Base-by-base conservation (phyloP, 441 rosid species). In the Hura crepitans region DNA sequence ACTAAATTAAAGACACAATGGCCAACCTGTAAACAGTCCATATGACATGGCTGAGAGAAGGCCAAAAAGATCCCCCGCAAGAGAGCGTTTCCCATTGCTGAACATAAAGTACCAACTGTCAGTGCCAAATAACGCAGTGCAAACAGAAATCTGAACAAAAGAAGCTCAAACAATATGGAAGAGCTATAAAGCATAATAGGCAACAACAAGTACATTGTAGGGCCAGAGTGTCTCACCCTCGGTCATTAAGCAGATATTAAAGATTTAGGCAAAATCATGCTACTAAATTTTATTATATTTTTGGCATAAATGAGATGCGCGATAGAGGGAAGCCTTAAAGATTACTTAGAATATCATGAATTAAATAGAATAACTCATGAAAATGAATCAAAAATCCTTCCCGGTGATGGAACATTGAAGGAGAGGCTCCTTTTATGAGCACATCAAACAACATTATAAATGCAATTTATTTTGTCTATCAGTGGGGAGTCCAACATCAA, bases 21-120 rank as follows among this genome's bases (percentile, higher is more conserved):
- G 8, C 80, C 54, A 66, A 92, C 99, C 99, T 74, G 98, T 95
- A 81, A 95, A 95, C 72, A 95, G 80, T 67, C 98, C 98, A 70
- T 95, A 95, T 0, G 84, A 88, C 83, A 92, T 56, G n/a, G 97
- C 99, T 65, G 99, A 95, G 72, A 95, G 89, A 83, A 92, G 90
- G 77, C 99, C 98, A 69, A 88, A 92, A 72, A 95, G 89, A 86
- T 95, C 98, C 56, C 99, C 98, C 47, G 79, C 74, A 78, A 95
- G 86, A 74, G 98, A 88, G 76, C 86, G 91, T 65, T 95, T 77
- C 74, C 89, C 92, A 76, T 83, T 86, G 87, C 97, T 90, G 82
- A 82, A 86, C 78, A 87, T 77, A 81, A 82, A 84, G 42, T 78
- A 86, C 83, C 75, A 81, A 85, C 83, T 73, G 87, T 85, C 82